Percentiles rank a stretch among this genome's conserved stretches.
Conservation (phyloP, 495 filamentous ascomycete species). For the Lophiostoma macrostomum region DNA sequence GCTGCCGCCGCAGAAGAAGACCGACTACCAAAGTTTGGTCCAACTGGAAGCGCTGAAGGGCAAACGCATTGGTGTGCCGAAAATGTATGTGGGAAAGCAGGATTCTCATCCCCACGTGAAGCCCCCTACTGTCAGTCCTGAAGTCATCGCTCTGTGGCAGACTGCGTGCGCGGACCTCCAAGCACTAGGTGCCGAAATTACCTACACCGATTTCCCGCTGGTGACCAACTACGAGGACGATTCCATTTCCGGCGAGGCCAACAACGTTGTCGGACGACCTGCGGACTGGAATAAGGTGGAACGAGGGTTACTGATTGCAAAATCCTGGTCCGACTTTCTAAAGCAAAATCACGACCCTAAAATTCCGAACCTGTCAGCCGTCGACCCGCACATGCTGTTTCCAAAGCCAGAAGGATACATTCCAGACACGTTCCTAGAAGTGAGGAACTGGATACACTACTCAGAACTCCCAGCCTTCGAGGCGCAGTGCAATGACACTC, state of each 20-base stretch:
- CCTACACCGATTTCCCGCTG: constrained; percentile 40
- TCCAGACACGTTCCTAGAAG: constrained; percentile 31
- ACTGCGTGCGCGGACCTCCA: constrained; percentile 31
- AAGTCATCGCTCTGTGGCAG: constrained; percentile 37
- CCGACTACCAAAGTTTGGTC: constrained; percentile 1
- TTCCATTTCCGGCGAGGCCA: constrained; percentile 23
- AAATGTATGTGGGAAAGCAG: constrained; percentile 37
- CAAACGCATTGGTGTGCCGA: constrained; percentile 38
- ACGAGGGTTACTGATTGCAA: constrained; percentile 35
- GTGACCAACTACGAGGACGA: constrained; percentile 39
- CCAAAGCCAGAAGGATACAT: constrained; percentile 33
- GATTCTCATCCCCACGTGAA: constrained; percentile 29
- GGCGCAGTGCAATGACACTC: constrained; percentile 8
- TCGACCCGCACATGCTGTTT: constrained; percentile 34
- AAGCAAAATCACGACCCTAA: constrained; percentile 27
- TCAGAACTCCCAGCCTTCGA: constrained; percentile 23
- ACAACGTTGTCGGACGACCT: constrained; percentile 34
- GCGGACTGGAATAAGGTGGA: constrained; percentile 36
- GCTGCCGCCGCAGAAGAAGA: constrained; percentile 12
- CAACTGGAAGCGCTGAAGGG: constrained; percentile 24
- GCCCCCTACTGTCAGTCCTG: constrained; percentile 13
- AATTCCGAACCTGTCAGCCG: constrained; percentile 17
- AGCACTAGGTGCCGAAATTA: constrained; percentile 36
- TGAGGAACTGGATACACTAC: constrained; percentile 34
- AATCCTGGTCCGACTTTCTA: constrained; percentile 41